phyloP scores from a whole-genome alignment of 257 asterid genomes.

The Solanum clarkiae region DNA sequence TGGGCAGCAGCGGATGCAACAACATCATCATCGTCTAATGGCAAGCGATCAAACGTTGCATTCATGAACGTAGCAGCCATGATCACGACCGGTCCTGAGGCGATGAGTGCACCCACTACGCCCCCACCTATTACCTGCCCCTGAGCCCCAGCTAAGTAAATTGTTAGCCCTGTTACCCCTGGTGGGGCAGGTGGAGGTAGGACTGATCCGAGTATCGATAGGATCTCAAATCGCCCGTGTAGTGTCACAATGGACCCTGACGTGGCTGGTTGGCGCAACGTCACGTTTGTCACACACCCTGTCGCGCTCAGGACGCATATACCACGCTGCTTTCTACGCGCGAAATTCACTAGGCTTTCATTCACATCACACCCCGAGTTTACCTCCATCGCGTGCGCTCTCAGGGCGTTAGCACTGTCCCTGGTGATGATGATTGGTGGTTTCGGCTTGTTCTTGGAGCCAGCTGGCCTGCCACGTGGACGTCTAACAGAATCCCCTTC shows the following conservation, averaged over 20 bases:
- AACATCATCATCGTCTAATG: conserved; percentile 49
- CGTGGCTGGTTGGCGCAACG: conserved; percentile 64
- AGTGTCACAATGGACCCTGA: conserved; percentile 67
- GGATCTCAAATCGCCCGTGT: conserved; percentile 76
- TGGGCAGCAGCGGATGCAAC: not conserved
- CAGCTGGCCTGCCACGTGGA: conserved; percentile 86
- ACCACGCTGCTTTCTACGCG: conserved; percentile 61
- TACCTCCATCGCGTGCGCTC: conserved; percentile 85
- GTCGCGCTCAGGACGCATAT: conserved; percentile 67
- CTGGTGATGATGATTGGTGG: conserved; percentile 86
- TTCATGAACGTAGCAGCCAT: conserved; percentile 89
- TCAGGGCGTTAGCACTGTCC: conserved; percentile 71
- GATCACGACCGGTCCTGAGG: conserved; percentile 89
- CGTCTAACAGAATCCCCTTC: conserved; percentile 31
- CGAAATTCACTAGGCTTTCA: conserved; percentile 51
- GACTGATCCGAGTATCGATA: conserved; percentile 64
- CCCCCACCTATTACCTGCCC: conserved; percentile 92
- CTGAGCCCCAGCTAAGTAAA: conserved; percentile 70
- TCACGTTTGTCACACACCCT: conserved; percentile 76
- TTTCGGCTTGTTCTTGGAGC: conserved; percentile 93
- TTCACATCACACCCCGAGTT: conserved; percentile 57
- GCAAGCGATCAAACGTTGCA: conserved; percentile 69
- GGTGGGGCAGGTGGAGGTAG: conserved; percentile 90
- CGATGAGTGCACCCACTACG: conserved; percentile 68
- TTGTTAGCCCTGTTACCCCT: conserved; percentile 65